phyloP scores from a whole-genome alignment of 345 rosid species.

The Linum usitatissimum region DNA sequence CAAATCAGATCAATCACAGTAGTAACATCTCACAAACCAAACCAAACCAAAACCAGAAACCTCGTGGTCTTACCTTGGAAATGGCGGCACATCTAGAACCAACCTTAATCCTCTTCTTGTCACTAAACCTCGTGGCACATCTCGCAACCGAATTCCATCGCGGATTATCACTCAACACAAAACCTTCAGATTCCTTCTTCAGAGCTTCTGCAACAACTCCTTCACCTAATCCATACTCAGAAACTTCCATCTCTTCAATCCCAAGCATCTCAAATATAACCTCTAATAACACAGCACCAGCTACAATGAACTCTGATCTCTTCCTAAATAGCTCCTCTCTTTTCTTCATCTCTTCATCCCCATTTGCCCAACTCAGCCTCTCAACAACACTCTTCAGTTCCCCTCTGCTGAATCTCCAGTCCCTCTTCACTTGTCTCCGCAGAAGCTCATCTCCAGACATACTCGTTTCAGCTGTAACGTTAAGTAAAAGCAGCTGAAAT shows the following conservation, averaged over 20 bases:
- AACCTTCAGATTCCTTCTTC: conserved; percentile 29
- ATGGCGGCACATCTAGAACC: conserved; percentile 45
- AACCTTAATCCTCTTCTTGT: conserved; percentile 36
- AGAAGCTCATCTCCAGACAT: conserved; percentile 13
- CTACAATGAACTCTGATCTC: conserved; percentile 56
- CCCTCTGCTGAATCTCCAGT: conserved; percentile 45
- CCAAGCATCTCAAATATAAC: conserved; percentile 52
- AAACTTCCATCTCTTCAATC: conserved; percentile 59
- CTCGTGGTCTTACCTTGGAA: conserved; percentile 34
- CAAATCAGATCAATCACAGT: not conserved
- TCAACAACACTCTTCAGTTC: conserved; percentile 40
- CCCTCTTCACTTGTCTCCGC: conserved; percentile 30
- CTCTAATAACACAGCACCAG: conserved; percentile 57
- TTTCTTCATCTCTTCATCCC: conserved; percentile 28
- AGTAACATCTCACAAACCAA: not conserved
- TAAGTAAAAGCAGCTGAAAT: not conserved
- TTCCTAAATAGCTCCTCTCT: conserved; percentile 51
- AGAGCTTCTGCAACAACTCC: conserved; percentile 56
- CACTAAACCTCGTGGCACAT: conserved; percentile 39
- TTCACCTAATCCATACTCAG: conserved; percentile 53
- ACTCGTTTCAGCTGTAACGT: not conserved
- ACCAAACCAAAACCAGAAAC: not conserved
- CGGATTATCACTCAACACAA: conserved; percentile 41
- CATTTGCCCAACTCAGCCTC: conserved; percentile 36
- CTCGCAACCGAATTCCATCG: conserved; percentile 49